Evolutionary conservation across 2,329 filamentous ascomycete species (phyloP).

Genomic region (Trichoderma brevicompactum): DNA sequence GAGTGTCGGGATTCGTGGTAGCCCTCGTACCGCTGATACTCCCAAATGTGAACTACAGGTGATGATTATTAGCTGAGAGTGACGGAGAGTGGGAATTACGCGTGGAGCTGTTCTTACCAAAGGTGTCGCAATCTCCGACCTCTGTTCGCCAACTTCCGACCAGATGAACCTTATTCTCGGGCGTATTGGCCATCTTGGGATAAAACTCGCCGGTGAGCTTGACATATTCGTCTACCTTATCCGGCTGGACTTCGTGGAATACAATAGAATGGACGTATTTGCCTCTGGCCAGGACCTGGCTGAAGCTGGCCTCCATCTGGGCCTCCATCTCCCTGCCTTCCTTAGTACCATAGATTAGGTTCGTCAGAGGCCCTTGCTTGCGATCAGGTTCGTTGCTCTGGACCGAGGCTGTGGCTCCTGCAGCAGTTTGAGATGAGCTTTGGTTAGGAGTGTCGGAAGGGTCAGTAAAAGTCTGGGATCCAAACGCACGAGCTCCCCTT

Average conservation of each 20-base stretch:
- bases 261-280: conserved; percentile 99
- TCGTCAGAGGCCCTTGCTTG: conserved; percentile 75
- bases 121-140: conserved; percentile 95
- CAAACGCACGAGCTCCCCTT: conserved; percentile 79
- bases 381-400: conserved; percentile 62
- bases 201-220: conserved; percentile 91
- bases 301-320: conserved; percentile 95
- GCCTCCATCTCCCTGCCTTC: conserved; percentile 93
- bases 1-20: conserved; percentile 90
- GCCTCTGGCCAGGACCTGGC: conserved; percentile 88
- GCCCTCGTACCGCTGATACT: conserved; percentile 95
- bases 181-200: conserved; percentile 79
- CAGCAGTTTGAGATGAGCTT: conserved; percentile 43
- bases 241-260: conserved; percentile 92
- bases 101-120: conserved; percentile 63
- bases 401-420: conserved; percentile 56
- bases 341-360: conserved; percentile 94
- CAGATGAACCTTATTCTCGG: conserved; percentile 91
- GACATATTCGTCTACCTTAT: conserved; percentile 94
- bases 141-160: conserved; percentile 99
- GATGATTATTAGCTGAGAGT: not conserved
- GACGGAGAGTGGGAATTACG: not conserved
- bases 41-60: conserved; percentile 91
- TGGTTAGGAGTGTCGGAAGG: conserved; percentile 48
- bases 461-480: conserved; percentile 48